Evolutionary conservation across 495 filamentous ascomycete genomes (phyloP).

Genomic region (Aspergillus sclerotioniger): DNA sequence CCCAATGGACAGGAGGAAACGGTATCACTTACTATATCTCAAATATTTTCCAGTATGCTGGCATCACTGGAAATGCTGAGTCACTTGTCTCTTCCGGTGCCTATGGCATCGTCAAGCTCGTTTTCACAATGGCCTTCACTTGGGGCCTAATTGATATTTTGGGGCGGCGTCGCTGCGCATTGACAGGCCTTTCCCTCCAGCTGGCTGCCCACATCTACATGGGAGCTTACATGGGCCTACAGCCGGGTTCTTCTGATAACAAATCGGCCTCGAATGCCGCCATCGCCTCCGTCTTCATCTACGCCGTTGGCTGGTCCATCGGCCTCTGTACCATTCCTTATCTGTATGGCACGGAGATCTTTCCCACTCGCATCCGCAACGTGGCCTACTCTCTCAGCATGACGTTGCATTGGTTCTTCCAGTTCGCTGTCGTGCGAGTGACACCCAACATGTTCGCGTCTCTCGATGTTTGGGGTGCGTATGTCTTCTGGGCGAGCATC

Average conservation of each 20-base stretch:
- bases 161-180: conserved; percentile 40
- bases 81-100: conserved; percentile 44
- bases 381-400: conserved; percentile 44
- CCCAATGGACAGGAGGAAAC: conserved; percentile 49
- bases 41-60: conserved; percentile 42
- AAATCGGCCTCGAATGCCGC: conserved; percentile 41
- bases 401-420: conserved; percentile 49
- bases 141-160: conserved; percentile 45
- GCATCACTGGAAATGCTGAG: conserved; percentile 26
- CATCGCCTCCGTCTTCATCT: conserved; percentile 46
- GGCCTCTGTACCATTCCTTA: conserved; percentile 51
- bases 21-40: conserved; percentile 50
- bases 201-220: conserved; percentile 44
- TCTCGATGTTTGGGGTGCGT: conserved; percentile 45
- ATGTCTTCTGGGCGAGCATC: conserved; percentile 45
- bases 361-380: conserved; percentile 46
- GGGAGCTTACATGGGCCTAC: conserved; percentile 43
- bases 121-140: conserved; percentile 49
- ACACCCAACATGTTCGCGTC: conserved; percentile 47
- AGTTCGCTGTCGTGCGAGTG: conserved; percentile 49
- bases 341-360: conserved; percentile 49
- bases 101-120: conserved; percentile 45
- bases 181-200: conserved; percentile 38
- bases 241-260: conserved; percentile 31
- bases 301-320: conserved; percentile 49